Evolutionary conservation across 495 filamentous ascomycete genomes (phyloP).

Genomic region (Aspergillus conjunctus): DNA sequence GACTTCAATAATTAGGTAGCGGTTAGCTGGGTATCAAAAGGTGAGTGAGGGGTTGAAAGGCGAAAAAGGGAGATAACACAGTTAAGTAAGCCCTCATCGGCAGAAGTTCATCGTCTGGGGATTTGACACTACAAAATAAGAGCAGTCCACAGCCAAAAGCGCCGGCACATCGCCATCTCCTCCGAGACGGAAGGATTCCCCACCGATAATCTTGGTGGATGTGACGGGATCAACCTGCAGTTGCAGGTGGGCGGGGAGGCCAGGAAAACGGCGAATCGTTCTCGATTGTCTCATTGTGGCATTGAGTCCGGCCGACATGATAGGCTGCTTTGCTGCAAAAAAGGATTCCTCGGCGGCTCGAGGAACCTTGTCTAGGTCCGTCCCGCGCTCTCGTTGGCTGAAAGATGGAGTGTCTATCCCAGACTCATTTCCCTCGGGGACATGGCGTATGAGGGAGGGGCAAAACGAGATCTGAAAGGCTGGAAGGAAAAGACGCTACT

Average conservation of each 20-base stretch:
- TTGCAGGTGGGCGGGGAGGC: constrained; percentile 18
- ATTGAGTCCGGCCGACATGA: constrained; percentile 3
- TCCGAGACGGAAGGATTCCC: constrained; percentile 10
- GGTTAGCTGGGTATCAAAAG: constrained; percentile 18
- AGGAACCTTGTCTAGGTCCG: constrained; percentile 2
- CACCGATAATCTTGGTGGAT: constrained; percentile 12
- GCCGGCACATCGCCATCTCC: constrained; percentile 7
- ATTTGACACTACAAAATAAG: constrained; percentile 8
- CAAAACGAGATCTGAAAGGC: constrained; percentile 10
- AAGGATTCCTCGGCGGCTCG: constrained; percentile 15
- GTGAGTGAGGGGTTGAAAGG: constrained; percentile 3
- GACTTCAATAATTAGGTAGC: constrained; percentile 4
- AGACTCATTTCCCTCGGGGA: constrained; percentile 6
- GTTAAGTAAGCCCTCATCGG: constrained; percentile 21
- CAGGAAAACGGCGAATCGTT: constrained; percentile 12
- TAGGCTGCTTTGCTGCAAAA: constrained; percentile 10
- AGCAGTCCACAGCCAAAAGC: constrained; percentile 17
- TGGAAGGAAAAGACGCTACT: constrained; percentile 15
- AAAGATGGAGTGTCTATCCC: no score
- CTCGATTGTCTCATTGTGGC: constrained; percentile 3
- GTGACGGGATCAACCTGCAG: constrained; percentile 19
- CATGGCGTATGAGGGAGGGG: constrained; percentile 16
- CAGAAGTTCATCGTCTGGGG: not conserved
- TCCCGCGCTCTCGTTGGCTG: constrained; percentile 10
- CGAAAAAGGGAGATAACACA: constrained; percentile 12